Evolutionary conservation across 2,329 filamentous ascomycete genomes (phyloP), one percentile per base, ranked within the genome.

Genomic region (Helminthosporium solani): DNA sequence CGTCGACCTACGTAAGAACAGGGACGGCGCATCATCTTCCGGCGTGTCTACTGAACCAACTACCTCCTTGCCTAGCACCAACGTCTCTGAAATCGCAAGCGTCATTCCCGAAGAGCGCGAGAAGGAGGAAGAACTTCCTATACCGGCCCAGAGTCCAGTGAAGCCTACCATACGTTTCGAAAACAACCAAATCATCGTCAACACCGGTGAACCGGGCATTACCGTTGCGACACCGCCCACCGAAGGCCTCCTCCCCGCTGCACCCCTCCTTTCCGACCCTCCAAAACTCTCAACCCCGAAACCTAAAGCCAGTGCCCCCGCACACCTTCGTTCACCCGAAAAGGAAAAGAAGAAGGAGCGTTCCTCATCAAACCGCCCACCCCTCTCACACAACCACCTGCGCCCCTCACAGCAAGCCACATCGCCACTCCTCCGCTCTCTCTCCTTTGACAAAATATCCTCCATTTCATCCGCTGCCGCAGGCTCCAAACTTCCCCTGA

Each of bases 1-100:
- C 12, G 87, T 95, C 49, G 90, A 95, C 61, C 75, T 95, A 12
- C 80, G 89, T n/a, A 83, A 79, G 50, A 76, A 80, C 51, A 81
- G 79, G 58, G 77, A 78, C 47, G 70, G 65, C 11, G 67, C 67
- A 41, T 73, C 75, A 31, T 69, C 65, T 23, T 77, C 78, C 20
- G 74, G 74, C 31, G 68, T 75, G 21, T 81, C 77, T 30, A 80
- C 81, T 11, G 75, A 75, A 9, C 78, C 77, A 19, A 72, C 68
- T 9, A 74, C 70, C 14, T 76, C 76, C 35, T 61, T 68, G 12
- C 74, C 74, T 19, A 85, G 82, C 14, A 73, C 83, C 19, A 75
- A 78, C 9, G 75, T 79, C 1, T 83, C 84, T 6, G 75, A 79
- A 35, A 87, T 85, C 19, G 67, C 70, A 7, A 70, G 66, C 34